Evolutionary conservation across 306 rosid genomes (phyloP).

Genomic region (Malus fusca): DNA sequence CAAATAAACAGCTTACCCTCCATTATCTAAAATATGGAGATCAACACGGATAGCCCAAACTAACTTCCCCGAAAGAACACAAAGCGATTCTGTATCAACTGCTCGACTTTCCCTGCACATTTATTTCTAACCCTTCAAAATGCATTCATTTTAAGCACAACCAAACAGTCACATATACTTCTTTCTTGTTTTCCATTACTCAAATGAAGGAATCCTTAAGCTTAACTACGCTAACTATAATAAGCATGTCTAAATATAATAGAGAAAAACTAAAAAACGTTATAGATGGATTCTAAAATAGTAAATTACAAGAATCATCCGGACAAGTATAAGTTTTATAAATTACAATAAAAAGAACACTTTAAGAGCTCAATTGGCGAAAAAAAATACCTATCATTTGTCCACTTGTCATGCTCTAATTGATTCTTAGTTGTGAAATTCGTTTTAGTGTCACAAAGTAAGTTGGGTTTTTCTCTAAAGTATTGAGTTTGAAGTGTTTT

Average conservation of each 20-base stretch:
- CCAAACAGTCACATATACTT: background rate
- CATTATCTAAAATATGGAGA: conserved; percentile 79
- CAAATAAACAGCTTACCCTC: conserved; percentile 45
- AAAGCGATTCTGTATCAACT: conserved; percentile 74
- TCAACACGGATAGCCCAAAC: conserved; percentile 86
- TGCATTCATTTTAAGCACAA: background rate
- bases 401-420: no score
- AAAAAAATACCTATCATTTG: no score
- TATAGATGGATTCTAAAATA: background rate
- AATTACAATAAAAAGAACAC: no score
- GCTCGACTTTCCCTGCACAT: conserved; percentile 78
- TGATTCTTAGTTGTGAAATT: no score
- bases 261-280: background rate
- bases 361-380: no score
- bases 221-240: background rate
- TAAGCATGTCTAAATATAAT: background rate
- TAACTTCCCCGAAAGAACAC: conserved; percentile 63
- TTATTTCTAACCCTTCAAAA: conserved; percentile 7
- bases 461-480: background rate
- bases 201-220: background rate
- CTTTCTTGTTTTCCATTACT: background rate
- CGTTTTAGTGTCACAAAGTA: background rate
- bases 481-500: background rate
- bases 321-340: background rate
- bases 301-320: background rate